phyloP scores from a whole-genome alignment of 306 rosid species.

The Urtica urens region DNA sequence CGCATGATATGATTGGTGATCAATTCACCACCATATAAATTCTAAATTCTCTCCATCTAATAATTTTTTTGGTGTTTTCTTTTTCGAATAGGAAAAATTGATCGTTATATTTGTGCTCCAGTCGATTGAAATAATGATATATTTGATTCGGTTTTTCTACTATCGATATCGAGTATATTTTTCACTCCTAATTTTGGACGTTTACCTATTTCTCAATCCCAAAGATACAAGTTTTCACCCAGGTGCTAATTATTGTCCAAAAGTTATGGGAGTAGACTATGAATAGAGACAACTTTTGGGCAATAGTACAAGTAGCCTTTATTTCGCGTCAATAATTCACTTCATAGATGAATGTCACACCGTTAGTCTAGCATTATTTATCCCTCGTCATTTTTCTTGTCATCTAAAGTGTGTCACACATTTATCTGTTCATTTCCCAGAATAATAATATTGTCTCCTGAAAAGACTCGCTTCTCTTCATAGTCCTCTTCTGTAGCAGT shows the following conservation, averaged over 20 bases:
- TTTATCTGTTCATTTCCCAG: no score
- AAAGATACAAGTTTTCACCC: no score
- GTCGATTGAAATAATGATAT: neutral
- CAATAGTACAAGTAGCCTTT: neutral
- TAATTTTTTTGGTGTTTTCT: no score
- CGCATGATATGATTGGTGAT: no score
- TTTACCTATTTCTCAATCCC: no score
- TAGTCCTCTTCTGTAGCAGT: no score
- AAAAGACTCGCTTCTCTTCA: neutral
- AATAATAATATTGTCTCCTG: neutral
- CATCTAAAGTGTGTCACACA: neutral
- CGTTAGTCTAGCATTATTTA: neutral
- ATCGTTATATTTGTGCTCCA: no score
- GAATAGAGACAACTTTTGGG: neutral
- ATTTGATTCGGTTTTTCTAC: neutral
- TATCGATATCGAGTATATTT: no score
- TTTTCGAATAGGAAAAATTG: no score
- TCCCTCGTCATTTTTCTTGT: neutral
- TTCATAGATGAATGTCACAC: neutral
- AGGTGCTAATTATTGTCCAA: neutral
- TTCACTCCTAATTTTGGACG: no score
- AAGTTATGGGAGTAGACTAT: neutral
- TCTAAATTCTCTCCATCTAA: no score
- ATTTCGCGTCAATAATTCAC: conserved; percentile 1
- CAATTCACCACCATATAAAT: no score